Percentiles rank a stretch among this genome's conserved stretches.
Conservation (phyloP, 768 basidiomycete genomes). For the Myochromella boudieri region DNA sequence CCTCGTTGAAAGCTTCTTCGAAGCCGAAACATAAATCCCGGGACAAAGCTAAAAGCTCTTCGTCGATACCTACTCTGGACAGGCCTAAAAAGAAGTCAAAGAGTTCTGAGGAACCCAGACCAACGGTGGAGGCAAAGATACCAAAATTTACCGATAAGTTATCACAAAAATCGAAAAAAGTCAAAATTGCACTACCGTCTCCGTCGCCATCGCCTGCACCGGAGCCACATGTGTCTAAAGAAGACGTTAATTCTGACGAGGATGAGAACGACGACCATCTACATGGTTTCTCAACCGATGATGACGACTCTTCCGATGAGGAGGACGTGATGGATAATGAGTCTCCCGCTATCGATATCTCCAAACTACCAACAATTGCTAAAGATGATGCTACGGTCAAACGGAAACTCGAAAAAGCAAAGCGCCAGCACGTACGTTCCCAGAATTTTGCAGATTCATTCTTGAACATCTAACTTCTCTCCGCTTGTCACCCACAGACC, state of each 20-base stretch:
- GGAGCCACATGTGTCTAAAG: too few relatives aligned
- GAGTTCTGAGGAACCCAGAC: too few relatives aligned
- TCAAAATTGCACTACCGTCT: too few relatives aligned
- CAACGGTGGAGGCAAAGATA: too few relatives aligned
- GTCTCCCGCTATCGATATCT: slow-evolving; percentile 58
- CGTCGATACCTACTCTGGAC: too few relatives aligned
- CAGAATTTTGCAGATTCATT: not conserved
- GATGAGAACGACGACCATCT: slow-evolving; percentile 51
- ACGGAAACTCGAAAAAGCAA: slow-evolving; percentile 57
- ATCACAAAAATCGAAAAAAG: not conserved
- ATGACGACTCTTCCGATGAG: slow-evolving; percentile 79
- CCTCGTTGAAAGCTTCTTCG: too few relatives aligned
- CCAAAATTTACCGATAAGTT: not conserved
- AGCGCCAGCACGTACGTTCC: slow-evolving; percentile 62
- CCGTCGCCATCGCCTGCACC: too few relatives aligned
- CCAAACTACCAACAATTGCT: slow-evolving; percentile 78
- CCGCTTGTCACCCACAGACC: slow-evolving; percentile 24
- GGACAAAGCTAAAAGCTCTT: too few relatives aligned
- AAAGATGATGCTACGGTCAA: slow-evolving; percentile 86
- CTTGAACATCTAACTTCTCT: slow-evolving; percentile 2
- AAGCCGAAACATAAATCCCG: too few relatives aligned
- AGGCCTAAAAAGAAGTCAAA: too few relatives aligned
- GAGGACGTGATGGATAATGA: slow-evolving; percentile 52
- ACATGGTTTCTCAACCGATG: slow-evolving; percentile 77
- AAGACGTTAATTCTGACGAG: slow-evolving; percentile 17